Evolutionary conservation across 768 basidiomycete species (phyloP), one percentile per base, ranked within the genome.

Genomic region (Floccularia luteovirens): DNA sequence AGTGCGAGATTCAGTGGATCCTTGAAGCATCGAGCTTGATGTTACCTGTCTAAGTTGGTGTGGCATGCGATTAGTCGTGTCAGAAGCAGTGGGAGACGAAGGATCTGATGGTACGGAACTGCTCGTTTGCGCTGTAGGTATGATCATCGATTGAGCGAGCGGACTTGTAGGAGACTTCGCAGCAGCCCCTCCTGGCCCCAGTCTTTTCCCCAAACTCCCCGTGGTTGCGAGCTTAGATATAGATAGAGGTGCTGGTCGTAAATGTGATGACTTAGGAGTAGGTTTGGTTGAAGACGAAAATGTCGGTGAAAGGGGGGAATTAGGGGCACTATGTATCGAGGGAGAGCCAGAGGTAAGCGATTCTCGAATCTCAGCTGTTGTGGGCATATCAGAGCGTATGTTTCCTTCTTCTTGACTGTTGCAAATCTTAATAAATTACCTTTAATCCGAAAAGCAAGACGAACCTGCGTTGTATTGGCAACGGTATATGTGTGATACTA

Each of bases 231-330:
- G 69, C n/a, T n/a, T n/a, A n/a, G n/a, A 63, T 5, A 71, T 52
- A 4, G 69, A 68, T 5, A 66, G 64, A 23, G 61, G 76, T 27
- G 67, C 69, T 19, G 62, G 71, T 49, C 42, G 62, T 3, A 44
- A 55, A 12, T 43, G 62, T 41, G 47, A 63, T 42, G 50, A 45
- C 48, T 47, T 60, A 39, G 45, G 25, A 3, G 36, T 30, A 3
- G 43, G 20, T 22, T 50, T 52, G 17, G 31, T 25, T n/a, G 55
- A 36, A n/a, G 49, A 40, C 3, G 48, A 45, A 6, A 37, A 21
- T 16, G 50, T 38, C 14, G 42, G 22, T 4, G 44, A 39, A 20
- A 39, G 42, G 10, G 40, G 44, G 2, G 51, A 28, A 11, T 45
- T 35, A 10, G 51, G 40, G 14, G 45, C 36, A 3, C 45, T 38